These are phyloP conservation scores for Ustilago tritici DNA, from an alignment of 1,284 basidiomycete genomes.

Conservation along the genomic window DNA sequence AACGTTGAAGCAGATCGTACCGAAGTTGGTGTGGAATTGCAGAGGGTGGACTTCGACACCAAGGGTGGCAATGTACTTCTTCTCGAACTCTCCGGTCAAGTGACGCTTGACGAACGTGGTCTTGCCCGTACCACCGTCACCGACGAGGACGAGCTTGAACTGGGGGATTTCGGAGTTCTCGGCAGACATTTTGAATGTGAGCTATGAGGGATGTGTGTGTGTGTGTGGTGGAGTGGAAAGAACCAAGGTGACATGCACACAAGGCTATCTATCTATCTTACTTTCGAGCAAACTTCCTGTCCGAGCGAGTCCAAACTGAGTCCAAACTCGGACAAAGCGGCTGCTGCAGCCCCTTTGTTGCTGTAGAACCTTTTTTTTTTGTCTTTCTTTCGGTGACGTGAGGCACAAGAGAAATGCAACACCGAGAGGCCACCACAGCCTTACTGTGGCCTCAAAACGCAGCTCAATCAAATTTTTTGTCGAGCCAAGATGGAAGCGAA, in stretches of 20 bases:
- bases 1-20: slow-evolving; percentile 98
- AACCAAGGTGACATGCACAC: slow-evolving; percentile 7
- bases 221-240: background rate
- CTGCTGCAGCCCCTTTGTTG: background rate
- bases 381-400: slow-evolving; percentile 8
- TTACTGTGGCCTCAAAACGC: background rate
- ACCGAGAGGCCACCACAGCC: slow-evolving; percentile 7
- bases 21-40: slow-evolving; percentile 95
- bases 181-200: slow-evolving; percentile 36
- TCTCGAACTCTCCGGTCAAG: slow-evolving; percentile 98
- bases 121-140: slow-evolving; percentile 96
- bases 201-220: slow-evolving; percentile 2
- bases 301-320: slow-evolving; percentile 1
- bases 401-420: slow-evolving; percentile 16
- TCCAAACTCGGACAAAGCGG: background rate
- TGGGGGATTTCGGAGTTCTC: slow-evolving; percentile 77
- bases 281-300: slow-evolving; percentile 7
- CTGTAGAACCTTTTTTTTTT: slow-evolving; percentile 8
- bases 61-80: slow-evolving; percentile 99
- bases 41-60: slow-evolving; percentile 99
- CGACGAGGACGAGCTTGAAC: slow-evolving; percentile 99
- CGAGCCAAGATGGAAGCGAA: slow-evolving; percentile 8
- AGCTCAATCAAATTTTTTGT: slow-evolving; percentile 43
- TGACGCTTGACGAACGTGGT: slow-evolving; percentile 79
- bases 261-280: slow-evolving; percentile 18